Base-by-base conservation (phyloP, 352 stramenopile genomes). In the Pythium volutum region DNA sequence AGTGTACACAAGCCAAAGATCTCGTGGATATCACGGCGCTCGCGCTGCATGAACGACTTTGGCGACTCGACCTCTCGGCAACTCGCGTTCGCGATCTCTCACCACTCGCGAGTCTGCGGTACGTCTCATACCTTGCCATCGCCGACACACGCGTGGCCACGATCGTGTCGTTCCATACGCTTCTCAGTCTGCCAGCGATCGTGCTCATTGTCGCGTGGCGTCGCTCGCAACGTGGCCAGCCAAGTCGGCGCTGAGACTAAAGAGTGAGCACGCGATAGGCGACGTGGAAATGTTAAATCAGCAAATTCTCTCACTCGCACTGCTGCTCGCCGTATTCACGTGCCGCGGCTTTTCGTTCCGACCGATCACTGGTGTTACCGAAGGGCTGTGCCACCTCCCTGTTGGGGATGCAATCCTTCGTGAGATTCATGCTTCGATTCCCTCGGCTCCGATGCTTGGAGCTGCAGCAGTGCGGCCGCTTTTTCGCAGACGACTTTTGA, bases 1-100 rank as follows among this genome's bases (percentile, higher is more conserved):
- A 27, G n/a, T n/a, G n/a, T n/a, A n/a, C n/a, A n/a, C n/a, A n/a
- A n/a, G n/a, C 58, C 11, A 20, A 8, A 14, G 36, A 56, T 20
- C 27, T 67, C 9, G 27, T 46, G 9, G 52, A 62, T 23, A 52
- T 53, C 34, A 25, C 36, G 3, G 6, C 23, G 4, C 52, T 67
- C 3, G 36, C 4, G 0, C 20, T n/a, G 3, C 26, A 62, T 4
- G 2, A 16, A 4, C 4, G 9, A n/a, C 47, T 67, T 7, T 45
- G 45, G 7, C 34, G 46, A 20, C 53, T 67, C 23, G 52, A 67
- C 48, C 43, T 67, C 25, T 57, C 60, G 0, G 14, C 18, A 4
- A 67, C 60, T 25, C 29, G 25, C 18, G 60, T 62, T 14, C 10
- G n/a, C 3, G 52, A 62, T 23, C 51, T 67, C 52, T 45, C 52